These are phyloP conservation scores for Pseudopyrenochaeta lycopersici DNA, from an alignment of 2,329 filamentous ascomycete species.

Conservation along the genomic window DNA sequence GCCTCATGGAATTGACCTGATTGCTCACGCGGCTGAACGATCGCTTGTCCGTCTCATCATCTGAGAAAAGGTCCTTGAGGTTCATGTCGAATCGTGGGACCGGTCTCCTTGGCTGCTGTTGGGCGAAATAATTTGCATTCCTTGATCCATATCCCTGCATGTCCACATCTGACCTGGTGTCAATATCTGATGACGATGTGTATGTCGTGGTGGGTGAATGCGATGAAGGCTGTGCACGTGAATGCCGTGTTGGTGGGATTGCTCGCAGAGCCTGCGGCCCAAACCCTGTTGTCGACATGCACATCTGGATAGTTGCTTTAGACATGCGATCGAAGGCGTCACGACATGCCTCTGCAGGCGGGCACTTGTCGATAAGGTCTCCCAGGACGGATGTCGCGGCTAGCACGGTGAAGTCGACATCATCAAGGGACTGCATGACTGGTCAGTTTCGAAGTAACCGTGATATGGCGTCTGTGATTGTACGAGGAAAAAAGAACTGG, in stretches of 20 bases:
- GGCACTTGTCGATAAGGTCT: constrained; percentile 93
- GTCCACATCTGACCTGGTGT: constrained; percentile 47
- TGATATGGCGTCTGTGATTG: constrained; percentile 10
- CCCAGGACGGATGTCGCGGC: constrained; percentile 91
- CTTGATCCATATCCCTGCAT: constrained; percentile 35
- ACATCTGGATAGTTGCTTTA: constrained; percentile 95
- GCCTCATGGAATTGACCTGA: constrained; percentile 44
- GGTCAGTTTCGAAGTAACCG: constrained; percentile 17
- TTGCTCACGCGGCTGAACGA: constrained; percentile 49
- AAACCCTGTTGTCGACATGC: constrained; percentile 84
- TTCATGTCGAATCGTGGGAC: constrained; percentile 65
- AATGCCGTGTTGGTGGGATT: constrained; percentile 26
- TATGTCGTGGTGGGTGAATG: constrained; percentile 36
- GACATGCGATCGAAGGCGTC: constrained; percentile 96
- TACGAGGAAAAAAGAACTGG: constrained; percentile 10
- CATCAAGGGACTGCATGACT: constrained; percentile 74
- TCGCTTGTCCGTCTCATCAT: constrained; percentile 51
- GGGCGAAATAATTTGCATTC: constrained; percentile 27
- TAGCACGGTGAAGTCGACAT: constrained; percentile 96
- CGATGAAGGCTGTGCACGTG: constrained; percentile 25
- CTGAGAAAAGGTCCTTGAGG: constrained; percentile 48
- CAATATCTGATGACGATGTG: constrained; percentile 37
- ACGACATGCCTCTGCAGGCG: constrained; percentile 90
- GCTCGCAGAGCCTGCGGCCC: constrained; percentile 57
- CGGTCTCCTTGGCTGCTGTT: constrained; percentile 50